Percentiles rank a stretch among this genome's conserved stretches.
phyloP scores from a whole-genome alignment of 2,329 filamentous ascomycete species.

The Chalara sp. region DNA sequence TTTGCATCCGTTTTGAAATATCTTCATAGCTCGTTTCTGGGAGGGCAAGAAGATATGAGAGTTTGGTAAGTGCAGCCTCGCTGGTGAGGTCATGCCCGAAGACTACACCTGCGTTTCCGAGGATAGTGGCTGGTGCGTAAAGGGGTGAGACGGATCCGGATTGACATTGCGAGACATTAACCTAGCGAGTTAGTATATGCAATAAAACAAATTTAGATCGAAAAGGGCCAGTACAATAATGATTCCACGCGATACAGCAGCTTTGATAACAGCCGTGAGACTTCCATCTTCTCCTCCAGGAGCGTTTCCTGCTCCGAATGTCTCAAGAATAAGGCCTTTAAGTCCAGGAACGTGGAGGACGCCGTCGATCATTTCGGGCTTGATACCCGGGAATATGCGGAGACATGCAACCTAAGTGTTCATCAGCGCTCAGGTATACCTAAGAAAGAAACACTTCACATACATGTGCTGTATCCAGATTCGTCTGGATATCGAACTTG shows the following conservation, averaged over 20 bases:
- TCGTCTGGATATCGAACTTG: conserved; percentile 54
- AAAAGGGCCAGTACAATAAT: conserved; percentile 48
- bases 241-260: conserved; percentile 58
- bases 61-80: conserved; percentile 37
- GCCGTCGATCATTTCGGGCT: conserved; percentile 62
- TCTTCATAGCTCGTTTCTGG: conserved; percentile 49
- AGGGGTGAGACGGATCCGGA: conserved; percentile 49
- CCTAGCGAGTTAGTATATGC: background rate
- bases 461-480: conserved; percentile 58
- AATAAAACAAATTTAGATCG: background rate
- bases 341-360: conserved; percentile 56
- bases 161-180: conserved; percentile 58
- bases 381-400: conserved; percentile 66
- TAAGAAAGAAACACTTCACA: background rate
- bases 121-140: conserved; percentile 51
- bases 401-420: conserved; percentile 48
- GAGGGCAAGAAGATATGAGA: conserved; percentile 45
- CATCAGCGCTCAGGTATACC: background rate
- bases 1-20: conserved; percentile 55
- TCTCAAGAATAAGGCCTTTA: conserved; percentile 63
- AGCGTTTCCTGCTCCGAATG: conserved; percentile 66
- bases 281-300: conserved; percentile 51
- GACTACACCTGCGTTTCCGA: conserved; percentile 61
- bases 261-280: conserved; percentile 57
- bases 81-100: conserved; percentile 64